Base-by-base conservation (phyloP, 345 rosid species). In the Moricandia moricandioides region DNA sequence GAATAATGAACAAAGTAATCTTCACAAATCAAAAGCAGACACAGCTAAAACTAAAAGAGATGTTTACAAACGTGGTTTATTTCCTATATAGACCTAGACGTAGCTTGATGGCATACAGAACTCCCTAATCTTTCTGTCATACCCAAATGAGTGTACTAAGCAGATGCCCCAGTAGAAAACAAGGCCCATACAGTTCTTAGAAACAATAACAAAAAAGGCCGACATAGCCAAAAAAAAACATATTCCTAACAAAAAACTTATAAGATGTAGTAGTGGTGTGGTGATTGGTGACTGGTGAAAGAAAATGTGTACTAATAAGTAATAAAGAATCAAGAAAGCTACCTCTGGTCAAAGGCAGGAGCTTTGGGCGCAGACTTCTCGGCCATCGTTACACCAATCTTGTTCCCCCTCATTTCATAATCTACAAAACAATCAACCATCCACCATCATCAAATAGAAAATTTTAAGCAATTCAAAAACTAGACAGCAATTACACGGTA, bases 361-460 rank as follows among this genome's bases (percentile, higher is more conserved):
- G 81, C 74, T 78, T 80, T 87, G 39, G 88, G 97, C 2, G 97
- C 97, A 77, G 97, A 80, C 84, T 89, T 96, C 76, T 85, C 98
- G 9, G 99, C 99, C 99, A 96, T 96, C 8, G 85, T 65, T 78
- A 96, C 99, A 75, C 78, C 76, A 71, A 96, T 96, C 66, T 86
- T 90, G 76, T 80, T 63, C 35, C 99, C 98, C 79, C 94, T 90
- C 79, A 92, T 73, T 69, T 87, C 94, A 74, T 89, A 86, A 83
- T 92, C 99, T 96, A 85, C 75, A 73, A 18, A 59, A 43, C 43
- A 65, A 31, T 52, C 29, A 17, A 79, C 69, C 52, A 17, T 74
- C 69, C 52, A 62, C 40, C 7, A 51, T 39, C 49, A 71, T 8
- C 6, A 7, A 26, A 40, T 27, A 67, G 33, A 27, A 54, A n/a